Evolutionary conservation across 768 basidiomycete species (phyloP).

Genomic region (Phanerodontia chrysosporium): DNA sequence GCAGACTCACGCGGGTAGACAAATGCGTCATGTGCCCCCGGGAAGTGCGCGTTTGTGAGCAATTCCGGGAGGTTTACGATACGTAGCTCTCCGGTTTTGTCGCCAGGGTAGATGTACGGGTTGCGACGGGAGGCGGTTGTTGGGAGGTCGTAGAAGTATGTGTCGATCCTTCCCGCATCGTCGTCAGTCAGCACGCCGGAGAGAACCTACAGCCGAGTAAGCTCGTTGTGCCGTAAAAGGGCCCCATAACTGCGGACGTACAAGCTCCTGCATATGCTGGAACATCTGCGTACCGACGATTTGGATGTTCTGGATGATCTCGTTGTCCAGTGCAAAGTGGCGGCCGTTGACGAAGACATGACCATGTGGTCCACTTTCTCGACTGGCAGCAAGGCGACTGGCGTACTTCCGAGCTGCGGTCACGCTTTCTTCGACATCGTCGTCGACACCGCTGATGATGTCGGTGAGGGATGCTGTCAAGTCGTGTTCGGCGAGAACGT

Average conservation of each 20-base stretch:
- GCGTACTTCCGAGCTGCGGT: slow-evolving; percentile 38
- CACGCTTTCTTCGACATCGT: slow-evolving; percentile 39
- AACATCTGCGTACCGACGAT: slow-evolving; percentile 53
- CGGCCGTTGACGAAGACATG: slow-evolving; percentile 91
- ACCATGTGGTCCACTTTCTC: slow-evolving; percentile 40
- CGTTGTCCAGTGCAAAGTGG: slow-evolving; percentile 59
- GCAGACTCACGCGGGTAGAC: slow-evolving; percentile 56
- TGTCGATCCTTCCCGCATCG: slow-evolving; percentile 46
- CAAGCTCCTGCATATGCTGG: slow-evolving; percentile 71
- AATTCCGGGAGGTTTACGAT: slow-evolving; percentile 56
- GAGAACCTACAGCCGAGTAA: slow-evolving; percentile 43
- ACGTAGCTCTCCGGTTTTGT: slow-evolving; percentile 40
- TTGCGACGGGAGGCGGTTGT: slow-evolving; percentile 70
- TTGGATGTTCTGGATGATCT: slow-evolving; percentile 63
- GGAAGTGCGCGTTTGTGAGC: slow-evolving; percentile 43
- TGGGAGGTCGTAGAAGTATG: slow-evolving; percentile 90
- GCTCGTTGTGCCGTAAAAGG: slow-evolving; percentile 19
- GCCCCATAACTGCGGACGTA: slow-evolving; percentile 23
- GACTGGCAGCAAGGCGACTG: slow-evolving; percentile 51
- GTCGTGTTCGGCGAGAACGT: slow-evolving; percentile 19
- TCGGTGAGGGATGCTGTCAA: slow-evolving; percentile 29
- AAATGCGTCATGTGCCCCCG: slow-evolving; percentile 41
- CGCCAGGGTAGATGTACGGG: slow-evolving; percentile 59
- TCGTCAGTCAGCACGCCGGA: slow-evolving; percentile 51
- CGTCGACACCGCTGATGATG: slow-evolving; percentile 29